These are phyloP conservation scores for Sarocladiaceae sp. DNA, from an alignment of 2,329 filamentous ascomycete species.

Conservation along the genomic window DNA sequence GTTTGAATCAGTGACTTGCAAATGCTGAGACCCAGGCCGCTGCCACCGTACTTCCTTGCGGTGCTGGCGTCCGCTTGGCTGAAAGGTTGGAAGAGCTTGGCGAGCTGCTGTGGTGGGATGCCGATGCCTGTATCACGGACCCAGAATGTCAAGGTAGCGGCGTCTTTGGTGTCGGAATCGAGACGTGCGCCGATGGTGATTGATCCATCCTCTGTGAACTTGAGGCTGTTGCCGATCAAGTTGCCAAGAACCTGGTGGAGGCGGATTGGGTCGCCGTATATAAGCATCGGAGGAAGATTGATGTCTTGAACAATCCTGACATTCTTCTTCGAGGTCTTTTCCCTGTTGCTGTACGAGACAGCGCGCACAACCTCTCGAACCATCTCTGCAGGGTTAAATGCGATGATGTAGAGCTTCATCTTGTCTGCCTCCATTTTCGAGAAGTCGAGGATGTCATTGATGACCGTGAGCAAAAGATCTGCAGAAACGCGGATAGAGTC, in stretches of 20 bases:
- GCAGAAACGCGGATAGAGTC: slow-evolving; percentile 83
- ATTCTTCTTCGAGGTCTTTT: slow-evolving; percentile 55
- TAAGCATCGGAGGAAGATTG: slow-evolving; percentile 65
- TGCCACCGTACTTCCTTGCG: slow-evolving; percentile 84
- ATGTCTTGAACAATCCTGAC: slow-evolving; percentile 65
- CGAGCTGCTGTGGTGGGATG: slow-evolving; percentile 73
- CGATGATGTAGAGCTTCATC: slow-evolving; percentile 71
- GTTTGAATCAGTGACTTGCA: slow-evolving; percentile 92
- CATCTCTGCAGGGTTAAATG: slow-evolving; percentile 62
- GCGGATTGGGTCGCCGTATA: slow-evolving; percentile 60
- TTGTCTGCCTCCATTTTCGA: slow-evolving; percentile 89
- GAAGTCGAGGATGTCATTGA: slow-evolving; percentile 94
- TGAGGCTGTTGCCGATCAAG: slow-evolving; percentile 85
- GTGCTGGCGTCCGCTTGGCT: slow-evolving; percentile 89
- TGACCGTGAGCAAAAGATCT: slow-evolving; percentile 81
- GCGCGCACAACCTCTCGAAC: slow-evolving; percentile 60
- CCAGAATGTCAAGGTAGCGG: slow-evolving; percentile 73
- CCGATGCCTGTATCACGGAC: slow-evolving; percentile 89
- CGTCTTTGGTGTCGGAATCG: slow-evolving; percentile 62
- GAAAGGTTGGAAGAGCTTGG: slow-evolving; percentile 86
- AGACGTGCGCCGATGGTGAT: slow-evolving; percentile 76
- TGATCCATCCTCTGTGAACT: slow-evolving; percentile 82
- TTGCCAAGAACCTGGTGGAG: slow-evolving; percentile 70
- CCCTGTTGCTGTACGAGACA: slow-evolving; percentile 58
- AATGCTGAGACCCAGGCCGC: slow-evolving; percentile 84